Evolutionary conservation across 805 yeast species (phyloP).

Genomic region (Clavispora santaluciae): DNA sequence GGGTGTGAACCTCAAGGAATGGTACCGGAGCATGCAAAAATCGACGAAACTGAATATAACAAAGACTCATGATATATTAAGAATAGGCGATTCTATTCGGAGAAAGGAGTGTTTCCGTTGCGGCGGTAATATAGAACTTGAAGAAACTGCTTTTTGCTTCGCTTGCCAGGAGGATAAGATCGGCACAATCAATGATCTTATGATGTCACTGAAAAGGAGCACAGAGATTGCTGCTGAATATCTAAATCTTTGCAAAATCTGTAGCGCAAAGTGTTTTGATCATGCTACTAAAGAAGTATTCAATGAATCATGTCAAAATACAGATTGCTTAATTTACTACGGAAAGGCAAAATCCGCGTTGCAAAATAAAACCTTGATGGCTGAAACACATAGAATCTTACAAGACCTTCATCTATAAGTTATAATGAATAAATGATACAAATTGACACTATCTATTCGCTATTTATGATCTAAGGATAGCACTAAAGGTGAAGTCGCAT

Average conservation of each 20-base stretch:
- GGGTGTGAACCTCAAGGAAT: conserved; percentile 72
- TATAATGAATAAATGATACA: background rate
- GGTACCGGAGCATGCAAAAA: conserved; percentile 71
- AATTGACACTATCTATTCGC: background rate
- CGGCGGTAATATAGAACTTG: conserved; percentile 7
- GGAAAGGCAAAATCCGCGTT: conserved; percentile 40
- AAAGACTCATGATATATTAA: conserved; percentile 8
- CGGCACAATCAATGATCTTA: conserved; percentile 27
- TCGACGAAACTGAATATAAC: conserved; percentile 8
- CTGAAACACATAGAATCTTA: background rate
- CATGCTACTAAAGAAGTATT: conserved; percentile 9
- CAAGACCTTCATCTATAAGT: background rate
- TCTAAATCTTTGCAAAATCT: conserved; percentile 16
- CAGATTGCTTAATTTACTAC: conserved; percentile 62
- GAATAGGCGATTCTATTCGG: conserved; percentile 8
- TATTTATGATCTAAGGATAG: background rate
- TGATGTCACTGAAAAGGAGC: conserved; percentile 17
- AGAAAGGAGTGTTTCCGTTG: conserved; percentile 11
- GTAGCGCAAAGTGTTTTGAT: conserved; percentile 18
- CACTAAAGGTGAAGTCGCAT: conserved; percentile 8
- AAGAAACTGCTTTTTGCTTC: conserved; percentile 15
- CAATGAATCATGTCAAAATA: conserved; percentile 45
- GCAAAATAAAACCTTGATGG: conserved; percentile 1
- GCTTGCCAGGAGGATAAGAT: conserved; percentile 27
- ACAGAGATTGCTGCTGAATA: conserved; percentile 6